phyloP scores from a whole-genome alignment of 305 asterid genomes.

The Fraxinus paxiana region DNA sequence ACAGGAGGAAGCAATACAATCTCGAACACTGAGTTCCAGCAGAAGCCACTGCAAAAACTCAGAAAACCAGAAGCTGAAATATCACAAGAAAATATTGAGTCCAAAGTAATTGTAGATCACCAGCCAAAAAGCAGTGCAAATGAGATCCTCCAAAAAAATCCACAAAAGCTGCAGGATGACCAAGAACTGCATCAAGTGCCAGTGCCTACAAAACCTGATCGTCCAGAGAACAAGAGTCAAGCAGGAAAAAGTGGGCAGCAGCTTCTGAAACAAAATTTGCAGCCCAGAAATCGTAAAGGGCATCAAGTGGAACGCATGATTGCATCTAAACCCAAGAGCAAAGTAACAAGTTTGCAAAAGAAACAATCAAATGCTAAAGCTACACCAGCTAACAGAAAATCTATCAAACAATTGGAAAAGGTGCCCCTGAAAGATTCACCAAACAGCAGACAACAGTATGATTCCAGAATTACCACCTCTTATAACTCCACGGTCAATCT shows the following conservation, averaged over 20 bases:
- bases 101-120: constrained; percentile 23
- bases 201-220: constrained; percentile 31
- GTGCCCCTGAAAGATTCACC: constrained; percentile 30
- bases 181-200: constrained; percentile 26
- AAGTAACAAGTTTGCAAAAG: constrained; percentile 31
- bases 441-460: constrained; percentile 29
- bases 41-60: constrained; percentile 23
- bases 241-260: constrained; percentile 38
- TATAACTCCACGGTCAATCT: not conserved
- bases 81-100: constrained; percentile 14
- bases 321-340: constrained; percentile 38
- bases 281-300: constrained; percentile 33
- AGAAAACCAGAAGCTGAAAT: constrained; percentile 14
- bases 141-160: constrained; percentile 32
- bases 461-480: constrained; percentile 2
- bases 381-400: constrained; percentile 29
- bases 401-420: constrained; percentile 28
- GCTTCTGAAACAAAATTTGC: constrained; percentile 37
- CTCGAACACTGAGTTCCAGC: constrained; percentile 31
- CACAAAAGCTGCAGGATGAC: constrained; percentile 27
- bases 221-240: constrained; percentile 29
- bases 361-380: constrained; percentile 35
- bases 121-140: constrained; percentile 33
- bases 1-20: constrained; percentile 18
- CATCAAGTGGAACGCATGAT: constrained; percentile 34